phyloP scores from a whole-genome alignment of 305 asterid genomes.

The Fraxinus greggii region DNA sequence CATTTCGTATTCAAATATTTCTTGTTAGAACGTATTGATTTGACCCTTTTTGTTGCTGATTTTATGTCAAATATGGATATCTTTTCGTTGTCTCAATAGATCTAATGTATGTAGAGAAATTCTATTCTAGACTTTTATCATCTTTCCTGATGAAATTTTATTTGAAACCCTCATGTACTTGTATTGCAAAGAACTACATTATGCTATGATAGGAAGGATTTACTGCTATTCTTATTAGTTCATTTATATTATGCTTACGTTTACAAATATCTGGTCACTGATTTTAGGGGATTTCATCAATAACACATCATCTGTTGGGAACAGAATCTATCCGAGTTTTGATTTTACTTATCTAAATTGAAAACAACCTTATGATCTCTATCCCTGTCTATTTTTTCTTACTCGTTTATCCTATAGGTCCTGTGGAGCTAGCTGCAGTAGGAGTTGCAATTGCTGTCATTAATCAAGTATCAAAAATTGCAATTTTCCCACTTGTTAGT shows the following conservation, averaged over 20 bases:
- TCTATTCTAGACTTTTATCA: background rate
- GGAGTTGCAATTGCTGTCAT: constrained; percentile 59
- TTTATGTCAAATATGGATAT: background rate
- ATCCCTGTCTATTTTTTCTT: background rate
- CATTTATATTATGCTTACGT: background rate
- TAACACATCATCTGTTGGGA: background rate
- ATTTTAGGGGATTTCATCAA: background rate
- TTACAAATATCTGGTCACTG: background rate
- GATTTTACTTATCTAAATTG: background rate
- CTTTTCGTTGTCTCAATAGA: background rate
- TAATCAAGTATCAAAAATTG: constrained; percentile 60
- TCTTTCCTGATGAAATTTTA: background rate
- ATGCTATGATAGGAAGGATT: background rate
- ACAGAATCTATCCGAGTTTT: background rate
- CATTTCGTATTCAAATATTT: background rate
- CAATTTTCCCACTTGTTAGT: constrained; percentile 59
- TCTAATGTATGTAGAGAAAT: background rate
- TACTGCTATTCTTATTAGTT: background rate
- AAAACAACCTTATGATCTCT: background rate
- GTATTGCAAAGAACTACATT: background rate
- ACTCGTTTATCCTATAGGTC: constrained; percentile 30
- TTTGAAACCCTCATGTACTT: background rate
- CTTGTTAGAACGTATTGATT: background rate
- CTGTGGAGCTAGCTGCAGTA: constrained; percentile 60
- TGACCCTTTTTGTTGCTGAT: background rate